Evolutionary conservation across 306 rosid species (phyloP).

Genomic region (Carpinus viminea): DNA sequence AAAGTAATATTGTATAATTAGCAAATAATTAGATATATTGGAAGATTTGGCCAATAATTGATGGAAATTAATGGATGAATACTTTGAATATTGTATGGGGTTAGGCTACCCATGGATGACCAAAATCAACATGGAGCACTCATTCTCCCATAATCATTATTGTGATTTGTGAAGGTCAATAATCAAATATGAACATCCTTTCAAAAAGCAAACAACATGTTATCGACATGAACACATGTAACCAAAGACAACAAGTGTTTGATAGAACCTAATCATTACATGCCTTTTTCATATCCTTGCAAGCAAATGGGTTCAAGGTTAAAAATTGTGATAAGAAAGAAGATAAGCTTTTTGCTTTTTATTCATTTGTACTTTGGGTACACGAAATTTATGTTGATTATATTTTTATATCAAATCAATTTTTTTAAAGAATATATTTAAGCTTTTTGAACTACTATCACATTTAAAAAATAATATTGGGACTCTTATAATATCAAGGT

Average conservation of each 20-base stretch:
- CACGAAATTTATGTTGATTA: no score
- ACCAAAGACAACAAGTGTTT: not conserved
- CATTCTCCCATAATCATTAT: not conserved
- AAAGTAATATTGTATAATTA: not conserved
- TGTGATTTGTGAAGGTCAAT: not conserved
- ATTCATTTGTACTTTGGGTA: no score
- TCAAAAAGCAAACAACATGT: slow-evolving; percentile 23
- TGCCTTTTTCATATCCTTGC: slow-evolving; percentile 13
- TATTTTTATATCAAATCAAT: no score
- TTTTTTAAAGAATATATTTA: no score
- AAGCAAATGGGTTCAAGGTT: not conserved
- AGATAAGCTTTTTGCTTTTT: no score
- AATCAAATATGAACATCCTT: slow-evolving; percentile 19
- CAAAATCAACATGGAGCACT: not conserved
- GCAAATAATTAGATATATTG: not conserved
- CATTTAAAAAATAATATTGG: no score
- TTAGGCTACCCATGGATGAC: not conserved
- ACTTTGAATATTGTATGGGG: not conserved
- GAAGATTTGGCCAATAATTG: not conserved
- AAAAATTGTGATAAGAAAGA: not conserved
- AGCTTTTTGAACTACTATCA: no score
- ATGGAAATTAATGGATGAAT: not conserved
- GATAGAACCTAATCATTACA: slow-evolving; percentile 18
- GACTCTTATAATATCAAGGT: no score
- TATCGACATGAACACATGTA: slow-evolving; percentile 30